Evolutionary conservation across 2,329 filamentous ascomycete species (phyloP).

Genomic region (Chrysoporthe puriensis): DNA sequence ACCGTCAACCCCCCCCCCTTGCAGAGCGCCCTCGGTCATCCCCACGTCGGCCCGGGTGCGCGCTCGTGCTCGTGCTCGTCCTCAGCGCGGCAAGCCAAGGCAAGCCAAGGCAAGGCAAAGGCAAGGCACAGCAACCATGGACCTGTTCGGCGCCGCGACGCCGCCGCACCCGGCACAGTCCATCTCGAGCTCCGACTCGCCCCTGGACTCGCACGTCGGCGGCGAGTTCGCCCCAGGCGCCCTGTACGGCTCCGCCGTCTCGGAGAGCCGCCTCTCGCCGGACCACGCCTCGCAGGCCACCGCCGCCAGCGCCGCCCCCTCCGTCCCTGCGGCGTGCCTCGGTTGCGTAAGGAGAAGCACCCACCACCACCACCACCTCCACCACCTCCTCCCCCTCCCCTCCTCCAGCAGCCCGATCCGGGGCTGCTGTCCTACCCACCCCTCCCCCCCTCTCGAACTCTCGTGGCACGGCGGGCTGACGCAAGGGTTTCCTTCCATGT

Average conservation of each 20-base stretch:
- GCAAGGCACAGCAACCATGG: constrained; percentile 13
- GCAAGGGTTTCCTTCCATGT: constrained; percentile 14
- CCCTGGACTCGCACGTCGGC: constrained; percentile 26
- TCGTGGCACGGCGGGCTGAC: constrained; percentile 19
- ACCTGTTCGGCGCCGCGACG: constrained; percentile 20
- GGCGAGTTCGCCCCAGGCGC: constrained; percentile 18
- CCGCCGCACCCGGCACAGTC: constrained; percentile 17
- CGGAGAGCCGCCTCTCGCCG: constrained; percentile 23
- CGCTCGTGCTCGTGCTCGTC: no score
- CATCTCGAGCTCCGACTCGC: constrained; percentile 24
- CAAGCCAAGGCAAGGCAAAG: neutral
- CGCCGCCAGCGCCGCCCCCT: constrained; percentile 30
- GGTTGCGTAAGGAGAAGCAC: constrained; percentile 52
- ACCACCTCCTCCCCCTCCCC: constrained; percentile 25
- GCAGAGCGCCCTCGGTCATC: no score
- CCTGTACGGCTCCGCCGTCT: constrained; percentile 33
- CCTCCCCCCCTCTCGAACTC: neutral
- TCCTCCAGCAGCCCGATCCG: neutral
- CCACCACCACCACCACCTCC: no score
- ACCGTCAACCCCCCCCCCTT: no score
- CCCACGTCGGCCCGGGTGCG: no score
- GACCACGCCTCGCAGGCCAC: constrained; percentile 20
- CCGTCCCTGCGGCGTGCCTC: constrained; percentile 57
- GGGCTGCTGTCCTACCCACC: neutral
- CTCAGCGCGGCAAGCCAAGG: no score